These are phyloP conservation scores for Rhodomyrtus tomentosa DNA, from an alignment of 345 rosid genomes.

Conservation along the genomic window DNA sequence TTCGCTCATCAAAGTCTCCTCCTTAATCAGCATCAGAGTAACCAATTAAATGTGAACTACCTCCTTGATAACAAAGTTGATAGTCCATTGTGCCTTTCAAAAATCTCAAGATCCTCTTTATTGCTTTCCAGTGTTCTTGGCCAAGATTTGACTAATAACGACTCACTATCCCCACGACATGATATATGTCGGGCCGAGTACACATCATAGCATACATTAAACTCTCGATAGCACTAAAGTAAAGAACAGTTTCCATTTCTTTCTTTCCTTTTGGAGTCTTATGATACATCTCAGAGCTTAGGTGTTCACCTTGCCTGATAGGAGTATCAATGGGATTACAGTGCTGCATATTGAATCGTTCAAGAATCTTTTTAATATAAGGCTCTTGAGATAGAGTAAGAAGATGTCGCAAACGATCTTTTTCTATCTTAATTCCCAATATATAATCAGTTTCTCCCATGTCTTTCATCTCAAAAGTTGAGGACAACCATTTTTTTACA, in stretches of 20 bases:
- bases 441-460: not conserved
- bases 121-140: accelerated
- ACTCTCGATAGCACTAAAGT: not conserved
- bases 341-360: not conserved
- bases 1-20: not conserved
- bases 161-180: not conserved
- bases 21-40: not conserved
- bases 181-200: not conserved
- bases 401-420: not conserved
- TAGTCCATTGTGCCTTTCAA: not conserved
- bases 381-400: not conserved
- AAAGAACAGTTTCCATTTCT: not conserved
- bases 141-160: not conserved
- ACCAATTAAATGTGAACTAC: not conserved
- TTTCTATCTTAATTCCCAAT: not conserved
- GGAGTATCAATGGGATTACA: not conserved
- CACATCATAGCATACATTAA: not conserved
- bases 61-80: not conserved
- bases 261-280: not conserved
- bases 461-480: not conserved
- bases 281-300: not conserved
- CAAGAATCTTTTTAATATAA: not conserved
- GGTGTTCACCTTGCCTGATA: not conserved
- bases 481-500: not conserved
- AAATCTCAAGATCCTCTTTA: not conserved